These are phyloP conservation scores for Dothistroma septosporum DNA, from an alignment of 2,329 filamentous ascomycete genomes.

Conservation along the genomic window DNA sequence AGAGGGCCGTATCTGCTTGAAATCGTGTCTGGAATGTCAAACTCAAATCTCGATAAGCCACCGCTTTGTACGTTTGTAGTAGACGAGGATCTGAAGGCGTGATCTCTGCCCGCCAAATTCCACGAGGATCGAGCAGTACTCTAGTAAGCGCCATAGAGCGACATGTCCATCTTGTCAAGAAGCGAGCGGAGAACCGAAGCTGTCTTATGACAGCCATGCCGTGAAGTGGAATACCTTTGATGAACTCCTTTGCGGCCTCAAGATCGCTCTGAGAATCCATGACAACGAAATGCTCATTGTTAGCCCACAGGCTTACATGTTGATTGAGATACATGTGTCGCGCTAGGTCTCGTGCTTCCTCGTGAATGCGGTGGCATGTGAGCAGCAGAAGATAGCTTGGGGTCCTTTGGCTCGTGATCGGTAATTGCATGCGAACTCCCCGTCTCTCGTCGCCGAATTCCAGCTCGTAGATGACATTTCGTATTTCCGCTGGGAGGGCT, in stretches of 20 bases:
- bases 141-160: neutral
- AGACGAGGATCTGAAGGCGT: neutral
- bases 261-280: neutral
- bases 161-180: neutral
- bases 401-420: neutral
- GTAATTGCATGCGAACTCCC: neutral
- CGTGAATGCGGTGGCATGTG: neutral
- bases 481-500: too few species aligned
- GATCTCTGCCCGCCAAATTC: neutral
- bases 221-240: neutral
- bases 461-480: neutral
- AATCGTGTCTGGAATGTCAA: neutral
- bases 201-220: neutral
- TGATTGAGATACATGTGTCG: neutral
- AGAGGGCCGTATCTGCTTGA: neutral
- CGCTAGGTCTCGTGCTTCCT: neutral
- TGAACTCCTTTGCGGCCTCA: neutral
- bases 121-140: neutral
- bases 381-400: neutral
- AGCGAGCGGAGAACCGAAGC: neutral
- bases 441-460: neutral
- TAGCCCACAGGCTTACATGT: neutral
- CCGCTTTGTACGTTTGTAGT: neutral
- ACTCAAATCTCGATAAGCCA: neutral
- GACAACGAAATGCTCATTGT: neutral